Percentiles rank a stretch among this genome's conserved stretches.
Evolutionary conservation across 441 rosid genomes (phyloP).

Genomic region (Breynia disticha): DNA sequence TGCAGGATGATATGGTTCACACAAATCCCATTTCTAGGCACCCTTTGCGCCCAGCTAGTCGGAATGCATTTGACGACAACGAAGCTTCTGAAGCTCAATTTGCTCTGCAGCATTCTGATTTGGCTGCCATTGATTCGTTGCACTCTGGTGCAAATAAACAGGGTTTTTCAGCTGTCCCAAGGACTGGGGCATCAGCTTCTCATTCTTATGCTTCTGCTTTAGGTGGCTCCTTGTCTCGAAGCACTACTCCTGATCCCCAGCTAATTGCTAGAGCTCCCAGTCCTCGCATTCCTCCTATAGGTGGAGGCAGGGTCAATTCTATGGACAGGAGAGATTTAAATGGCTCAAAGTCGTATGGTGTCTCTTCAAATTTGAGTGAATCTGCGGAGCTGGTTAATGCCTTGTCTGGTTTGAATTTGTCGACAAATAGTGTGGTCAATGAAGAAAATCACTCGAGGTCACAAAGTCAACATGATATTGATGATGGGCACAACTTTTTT

Average conservation of each 20-base stretch:
- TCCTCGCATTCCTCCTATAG: slow-evolving; percentile 49
- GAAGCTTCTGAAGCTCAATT: slow-evolving; percentile 38
- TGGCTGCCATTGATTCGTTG: slow-evolving; percentile 30
- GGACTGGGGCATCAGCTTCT: slow-evolving; percentile 34
- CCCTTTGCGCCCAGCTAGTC: slow-evolving; percentile 53
- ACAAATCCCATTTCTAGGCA: slow-evolving; percentile 32
- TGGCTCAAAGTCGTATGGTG: slow-evolving; percentile 29
- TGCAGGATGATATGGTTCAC: slow-evolving; percentile 49
- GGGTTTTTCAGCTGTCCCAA: slow-evolving; percentile 17
- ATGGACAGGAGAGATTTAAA: slow-evolving; percentile 37
- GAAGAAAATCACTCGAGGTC: slow-evolving; percentile 27
- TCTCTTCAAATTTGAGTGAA: slow-evolving; percentile 29
- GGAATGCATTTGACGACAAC: slow-evolving; percentile 40
- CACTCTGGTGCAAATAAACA: slow-evolving; percentile 25
- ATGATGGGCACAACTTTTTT: slow-evolving; percentile 29
- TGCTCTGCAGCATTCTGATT: slow-evolving; percentile 31
- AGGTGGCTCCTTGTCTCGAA: slow-evolving; percentile 54
- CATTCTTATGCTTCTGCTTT: slow-evolving; percentile 55
- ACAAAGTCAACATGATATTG: slow-evolving; percentile 23
- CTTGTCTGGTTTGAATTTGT: slow-evolving; percentile 56
- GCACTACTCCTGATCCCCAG: slow-evolving; percentile 60
- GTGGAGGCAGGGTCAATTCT: slow-evolving; percentile 39
- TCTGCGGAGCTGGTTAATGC: slow-evolving; percentile 44
- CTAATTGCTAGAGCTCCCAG: slow-evolving; percentile 49
- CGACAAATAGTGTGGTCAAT: slow-evolving; percentile 25